Percentiles rank a stretch among this genome's conserved stretches.
Conservation (phyloP, 305 asterid species). For the Fraxinus nigra region DNA sequence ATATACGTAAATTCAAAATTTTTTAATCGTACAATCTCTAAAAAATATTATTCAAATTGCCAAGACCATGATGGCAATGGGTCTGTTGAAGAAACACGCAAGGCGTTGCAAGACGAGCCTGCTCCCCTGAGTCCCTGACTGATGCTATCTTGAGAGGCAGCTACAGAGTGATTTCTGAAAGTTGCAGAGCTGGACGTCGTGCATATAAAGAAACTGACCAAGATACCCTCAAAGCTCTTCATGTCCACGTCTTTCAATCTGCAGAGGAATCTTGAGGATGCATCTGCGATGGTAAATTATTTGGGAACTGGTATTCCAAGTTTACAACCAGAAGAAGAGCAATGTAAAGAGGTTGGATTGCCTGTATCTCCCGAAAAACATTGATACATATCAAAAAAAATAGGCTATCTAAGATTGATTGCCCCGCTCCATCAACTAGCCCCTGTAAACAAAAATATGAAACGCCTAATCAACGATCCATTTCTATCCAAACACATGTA, state of each 20-base stretch:
- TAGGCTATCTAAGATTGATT: constrained; percentile 38
- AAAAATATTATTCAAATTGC: constrained; percentile 39
- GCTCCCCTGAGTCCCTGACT: constrained; percentile 55
- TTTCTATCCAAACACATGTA: not conserved
- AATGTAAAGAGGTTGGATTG: constrained; percentile 61
- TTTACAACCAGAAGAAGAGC: constrained; percentile 74
- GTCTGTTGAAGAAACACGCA: constrained; percentile 57
- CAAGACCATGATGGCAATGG: constrained; percentile 58
- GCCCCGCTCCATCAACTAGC: not conserved
- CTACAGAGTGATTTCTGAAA: constrained; percentile 72
- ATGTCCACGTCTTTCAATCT: constrained; percentile 62
- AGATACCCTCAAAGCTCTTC: constrained; percentile 50
- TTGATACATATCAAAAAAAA: constrained; percentile 37
- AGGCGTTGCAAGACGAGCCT: constrained; percentile 75
- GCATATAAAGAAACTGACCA: constrained; percentile 39
- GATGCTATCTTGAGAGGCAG: constrained; percentile 92
- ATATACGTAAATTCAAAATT: too few species aligned
- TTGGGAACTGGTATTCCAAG: constrained; percentile 69
- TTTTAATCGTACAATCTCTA: too few species aligned
- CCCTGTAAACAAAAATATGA: not conserved
- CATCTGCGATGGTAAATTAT: constrained; percentile 62
- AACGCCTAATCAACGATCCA: not conserved
- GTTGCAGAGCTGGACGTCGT: constrained; percentile 53
- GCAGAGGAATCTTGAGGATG: constrained; percentile 62
- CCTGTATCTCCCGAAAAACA: constrained; percentile 36